Conservation (phyloP, 306 rosid species). For the Mimosa pudica region DNA sequence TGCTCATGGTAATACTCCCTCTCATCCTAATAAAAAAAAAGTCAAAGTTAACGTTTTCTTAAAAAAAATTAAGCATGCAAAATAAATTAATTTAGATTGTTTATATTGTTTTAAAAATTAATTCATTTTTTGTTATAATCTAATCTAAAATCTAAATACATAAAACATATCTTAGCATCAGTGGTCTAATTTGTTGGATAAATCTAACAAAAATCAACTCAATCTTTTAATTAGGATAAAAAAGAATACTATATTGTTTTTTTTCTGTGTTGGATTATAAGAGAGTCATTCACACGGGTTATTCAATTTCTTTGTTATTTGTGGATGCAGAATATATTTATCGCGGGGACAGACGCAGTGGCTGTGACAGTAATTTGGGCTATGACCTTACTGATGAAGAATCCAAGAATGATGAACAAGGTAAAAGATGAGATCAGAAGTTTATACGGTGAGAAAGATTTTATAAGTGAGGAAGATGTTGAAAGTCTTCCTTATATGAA, state of each 20-base stretch:
- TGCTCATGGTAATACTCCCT: not conserved
- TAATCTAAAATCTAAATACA: no score
- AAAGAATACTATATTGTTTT: not conserved
- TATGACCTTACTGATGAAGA: conserved; percentile 40
- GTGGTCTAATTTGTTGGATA: no score
- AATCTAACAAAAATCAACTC: no score
- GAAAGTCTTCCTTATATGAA: conserved; percentile 42
- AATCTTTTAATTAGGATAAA: no score
- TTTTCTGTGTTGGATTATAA: not conserved
- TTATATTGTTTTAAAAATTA: no score
- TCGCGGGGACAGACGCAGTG: conserved; percentile 44
- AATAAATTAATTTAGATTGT: no score
- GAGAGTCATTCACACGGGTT: not conserved
- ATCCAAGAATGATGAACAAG: conserved; percentile 21
- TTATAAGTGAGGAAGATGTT: conserved; percentile 42
- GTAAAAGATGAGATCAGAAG: conserved; percentile 36
- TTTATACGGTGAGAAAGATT: conserved; percentile 26
- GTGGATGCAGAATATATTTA: conserved; percentile 41
- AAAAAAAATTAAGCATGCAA: no score
- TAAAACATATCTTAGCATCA: no score
- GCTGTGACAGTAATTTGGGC: conserved; percentile 40
- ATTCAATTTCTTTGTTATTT: not conserved
- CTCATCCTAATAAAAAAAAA: no score
- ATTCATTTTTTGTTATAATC: no score
- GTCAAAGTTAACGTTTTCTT: no score